A percentile compares a stretch with the other conserved stretches of the same genome.
Conservation (phyloP, 257 asterid species). For the Solanum sejunctum region DNA sequence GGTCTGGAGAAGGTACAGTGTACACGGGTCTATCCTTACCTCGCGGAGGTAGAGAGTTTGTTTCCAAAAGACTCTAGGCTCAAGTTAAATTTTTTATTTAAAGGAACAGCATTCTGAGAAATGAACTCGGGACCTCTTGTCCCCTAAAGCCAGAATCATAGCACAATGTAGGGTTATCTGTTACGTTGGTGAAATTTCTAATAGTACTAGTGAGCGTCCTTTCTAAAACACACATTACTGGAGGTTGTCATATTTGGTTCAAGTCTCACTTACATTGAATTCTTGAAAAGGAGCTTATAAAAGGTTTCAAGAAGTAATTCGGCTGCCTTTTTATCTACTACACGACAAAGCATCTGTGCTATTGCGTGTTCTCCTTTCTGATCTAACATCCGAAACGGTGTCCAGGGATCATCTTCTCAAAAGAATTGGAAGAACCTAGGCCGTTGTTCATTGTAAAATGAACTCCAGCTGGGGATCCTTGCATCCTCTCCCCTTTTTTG, state of each 20-base stretch:
- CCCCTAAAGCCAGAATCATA: constrained; percentile 76
- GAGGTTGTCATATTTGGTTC: background rate
- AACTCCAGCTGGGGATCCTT: background rate
- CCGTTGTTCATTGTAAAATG: background rate
- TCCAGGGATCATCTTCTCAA: background rate
- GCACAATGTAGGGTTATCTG: constrained; percentile 18
- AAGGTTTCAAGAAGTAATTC: background rate
- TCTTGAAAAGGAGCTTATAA: background rate
- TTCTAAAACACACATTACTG: background rate
- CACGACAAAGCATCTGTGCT: background rate
- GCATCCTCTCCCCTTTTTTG: background rate
- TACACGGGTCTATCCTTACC: background rate
- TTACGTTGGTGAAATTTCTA: background rate
- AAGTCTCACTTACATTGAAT: background rate
- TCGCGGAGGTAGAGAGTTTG: background rate
- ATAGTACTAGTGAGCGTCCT: background rate
- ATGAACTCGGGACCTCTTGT: constrained; percentile 86
- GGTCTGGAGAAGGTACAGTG: background rate
- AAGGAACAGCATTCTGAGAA: constrained; percentile 50
- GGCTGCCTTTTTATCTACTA: background rate
- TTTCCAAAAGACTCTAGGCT: background rate
- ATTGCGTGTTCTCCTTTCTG: background rate
- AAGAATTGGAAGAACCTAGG: background rate
- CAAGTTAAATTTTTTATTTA: background rate
- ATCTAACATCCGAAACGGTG: background rate